Percentiles rank a stretch among this genome's conserved stretches.
Evolutionary conservation across 2,329 filamentous ascomycete species (phyloP).

Genomic region (Microdochium bolleyi): DNA sequence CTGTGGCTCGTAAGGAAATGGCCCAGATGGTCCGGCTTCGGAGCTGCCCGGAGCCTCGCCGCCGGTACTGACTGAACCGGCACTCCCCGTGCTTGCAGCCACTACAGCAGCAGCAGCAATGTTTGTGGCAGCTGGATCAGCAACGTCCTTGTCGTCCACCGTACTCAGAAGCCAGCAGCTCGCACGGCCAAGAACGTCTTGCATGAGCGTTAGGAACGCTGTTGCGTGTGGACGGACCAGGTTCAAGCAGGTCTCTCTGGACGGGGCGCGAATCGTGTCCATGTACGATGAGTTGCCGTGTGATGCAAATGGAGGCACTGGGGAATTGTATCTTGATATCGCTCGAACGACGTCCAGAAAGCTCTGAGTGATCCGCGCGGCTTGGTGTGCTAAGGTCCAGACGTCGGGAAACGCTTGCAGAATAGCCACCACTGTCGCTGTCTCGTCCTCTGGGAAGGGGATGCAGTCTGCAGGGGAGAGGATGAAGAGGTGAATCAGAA

Average conservation of each 20-base stretch:
- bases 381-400: constrained; percentile 5
- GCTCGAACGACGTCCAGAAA: not conserved
- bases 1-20: not conserved
- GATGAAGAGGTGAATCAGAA: constrained; percentile 19
- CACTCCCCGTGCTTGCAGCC: not conserved
- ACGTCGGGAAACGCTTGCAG: constrained; percentile 10
- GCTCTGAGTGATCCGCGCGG: not conserved
- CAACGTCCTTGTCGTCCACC: constrained; percentile 5
- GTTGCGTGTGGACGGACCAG: constrained; percentile 10
- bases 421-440: constrained; percentile 1
- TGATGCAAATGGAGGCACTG: not conserved
- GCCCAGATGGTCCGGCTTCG: too few relatives aligned
- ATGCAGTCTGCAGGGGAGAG: not conserved
- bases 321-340: not conserved
- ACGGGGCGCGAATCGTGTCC: constrained; percentile 4
- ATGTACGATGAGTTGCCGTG: constrained; percentile 6
- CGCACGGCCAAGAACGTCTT: constrained; percentile 23
- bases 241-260: constrained; percentile 10
- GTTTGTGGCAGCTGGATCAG: not conserved
- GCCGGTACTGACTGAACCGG: not conserved
- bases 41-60: not conserved
- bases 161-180: constrained; percentile 17
- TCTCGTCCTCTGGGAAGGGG: not conserved
- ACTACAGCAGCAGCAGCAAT: not conserved
- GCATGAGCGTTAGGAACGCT: constrained; percentile 17